phyloP scores from a whole-genome alignment of 2,329 filamentous ascomycete genomes.

The Microascus cirrosus region DNA sequence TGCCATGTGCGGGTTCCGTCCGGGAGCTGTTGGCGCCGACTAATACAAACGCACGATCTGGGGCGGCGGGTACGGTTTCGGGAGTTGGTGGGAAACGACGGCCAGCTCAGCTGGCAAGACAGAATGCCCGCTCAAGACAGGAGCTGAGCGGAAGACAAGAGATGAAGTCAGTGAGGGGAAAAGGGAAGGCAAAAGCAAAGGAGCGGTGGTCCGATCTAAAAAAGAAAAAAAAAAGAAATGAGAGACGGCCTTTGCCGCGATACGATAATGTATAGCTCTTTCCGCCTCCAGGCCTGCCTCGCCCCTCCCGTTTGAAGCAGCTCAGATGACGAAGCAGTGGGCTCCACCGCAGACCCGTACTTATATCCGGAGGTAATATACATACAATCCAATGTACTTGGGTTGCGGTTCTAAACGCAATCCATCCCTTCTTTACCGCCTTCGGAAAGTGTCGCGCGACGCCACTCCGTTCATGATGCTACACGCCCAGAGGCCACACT shows the following conservation, averaged over 20 bases:
- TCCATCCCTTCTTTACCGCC: neutral
- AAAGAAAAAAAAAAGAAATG: conserved; percentile 1
- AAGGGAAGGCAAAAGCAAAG: neutral
- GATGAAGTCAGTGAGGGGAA: neutral
- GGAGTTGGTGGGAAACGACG: neutral
- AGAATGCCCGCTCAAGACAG: neutral
- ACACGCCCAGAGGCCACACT: neutral
- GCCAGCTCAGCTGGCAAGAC: neutral
- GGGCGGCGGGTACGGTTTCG: neutral
- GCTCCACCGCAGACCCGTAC: neutral
- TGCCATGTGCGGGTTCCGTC: neutral
- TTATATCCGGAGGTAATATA: neutral
- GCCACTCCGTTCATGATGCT: neutral
- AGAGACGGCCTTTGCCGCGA: neutral
- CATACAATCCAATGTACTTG: neutral
- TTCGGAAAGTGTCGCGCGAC: neutral
- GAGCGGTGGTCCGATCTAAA: neutral
- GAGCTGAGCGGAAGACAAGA: neutral
- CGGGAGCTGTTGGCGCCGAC: neutral
- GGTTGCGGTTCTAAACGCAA: neutral
- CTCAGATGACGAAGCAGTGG: neutral
- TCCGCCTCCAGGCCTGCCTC: neutral
- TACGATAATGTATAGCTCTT: neutral
- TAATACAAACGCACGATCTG: neutral
- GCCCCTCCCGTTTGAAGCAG: neutral